Evolutionary conservation across 1,284 basidiomycete species (phyloP).

Genomic region (Marasmius oreades): DNA sequence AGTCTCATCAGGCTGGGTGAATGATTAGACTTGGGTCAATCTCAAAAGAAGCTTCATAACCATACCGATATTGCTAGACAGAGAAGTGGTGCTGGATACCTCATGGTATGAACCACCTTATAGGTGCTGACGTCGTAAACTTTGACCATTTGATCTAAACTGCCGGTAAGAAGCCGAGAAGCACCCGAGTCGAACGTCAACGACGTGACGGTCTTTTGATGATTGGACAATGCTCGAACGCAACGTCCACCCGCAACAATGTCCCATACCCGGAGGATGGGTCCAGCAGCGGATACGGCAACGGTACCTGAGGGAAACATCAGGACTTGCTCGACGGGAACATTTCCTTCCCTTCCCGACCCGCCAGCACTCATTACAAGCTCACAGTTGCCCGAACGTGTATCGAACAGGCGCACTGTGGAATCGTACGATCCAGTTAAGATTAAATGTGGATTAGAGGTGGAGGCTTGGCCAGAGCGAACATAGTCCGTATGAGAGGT

Average conservation of each 20-base stretch:
- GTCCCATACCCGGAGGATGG: constrained; percentile 95
- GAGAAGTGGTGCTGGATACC: constrained; percentile 91
- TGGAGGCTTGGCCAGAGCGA: constrained; percentile 84
- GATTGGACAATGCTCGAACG: constrained; percentile 87
- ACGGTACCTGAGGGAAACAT: constrained; percentile 90
- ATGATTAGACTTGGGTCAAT: not conserved
- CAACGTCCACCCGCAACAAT: constrained; percentile 90
- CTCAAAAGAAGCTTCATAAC: constrained; percentile 18
- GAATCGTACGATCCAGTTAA: constrained; percentile 95
- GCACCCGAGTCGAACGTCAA: constrained; percentile 78
- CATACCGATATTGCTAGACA: constrained; percentile 87
- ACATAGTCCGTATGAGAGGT: constrained; percentile 92
- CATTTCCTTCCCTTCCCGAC: constrained; percentile 33
- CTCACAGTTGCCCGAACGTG: constrained; percentile 76
- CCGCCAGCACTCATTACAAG: constrained; percentile 73
- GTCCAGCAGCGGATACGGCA: constrained; percentile 85
- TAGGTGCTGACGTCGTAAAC: constrained; percentile 95
- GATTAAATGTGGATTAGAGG: constrained; percentile 80
- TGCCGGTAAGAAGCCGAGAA: constrained; percentile 83
- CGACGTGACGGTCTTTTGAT: constrained; percentile 96
- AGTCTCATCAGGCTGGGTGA: constrained; percentile 84
- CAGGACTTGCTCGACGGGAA: constrained; percentile 94
- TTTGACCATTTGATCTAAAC: constrained; percentile 97
- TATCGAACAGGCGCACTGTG: constrained; percentile 87
- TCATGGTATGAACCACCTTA: constrained; percentile 98